phyloP scores from a whole-genome alignment of 2,329 filamentous ascomycete genomes.

The Fusarium chlamydosporum region DNA sequence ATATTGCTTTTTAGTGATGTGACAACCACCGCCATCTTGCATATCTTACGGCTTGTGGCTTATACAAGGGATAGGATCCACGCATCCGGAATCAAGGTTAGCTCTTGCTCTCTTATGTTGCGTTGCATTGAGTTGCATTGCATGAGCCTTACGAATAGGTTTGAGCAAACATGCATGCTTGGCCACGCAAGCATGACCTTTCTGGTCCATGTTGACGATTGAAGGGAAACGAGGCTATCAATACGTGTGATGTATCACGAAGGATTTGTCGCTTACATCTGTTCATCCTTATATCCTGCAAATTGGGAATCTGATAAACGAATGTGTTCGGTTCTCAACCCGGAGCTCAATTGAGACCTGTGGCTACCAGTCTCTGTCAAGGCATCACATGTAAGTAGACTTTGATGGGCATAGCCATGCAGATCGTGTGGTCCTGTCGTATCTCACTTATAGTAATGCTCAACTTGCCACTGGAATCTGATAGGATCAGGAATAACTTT shows the following conservation, averaged over 20 bases:
- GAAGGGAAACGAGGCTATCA: background rate
- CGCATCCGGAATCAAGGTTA: conserved; percentile 23
- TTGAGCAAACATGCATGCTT: conserved; percentile 29
- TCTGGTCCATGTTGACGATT: background rate
- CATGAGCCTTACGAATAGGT: background rate
- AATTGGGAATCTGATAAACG: background rate
- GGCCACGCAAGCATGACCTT: conserved; percentile 15
- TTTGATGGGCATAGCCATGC: too few relatives aligned
- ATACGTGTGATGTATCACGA: conserved; percentile 26
- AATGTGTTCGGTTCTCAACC: background rate
- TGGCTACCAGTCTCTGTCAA: too few relatives aligned
- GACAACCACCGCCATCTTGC: background rate
- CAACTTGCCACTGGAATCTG: too few relatives aligned
- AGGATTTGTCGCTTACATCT: conserved; percentile 11
- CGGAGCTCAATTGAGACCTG: too few relatives aligned
- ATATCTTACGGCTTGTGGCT: conserved; percentile 15
- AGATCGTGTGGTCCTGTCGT: too few relatives aligned
- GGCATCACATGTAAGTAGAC: too few relatives aligned
- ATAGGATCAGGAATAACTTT: too few relatives aligned
- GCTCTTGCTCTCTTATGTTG: background rate
- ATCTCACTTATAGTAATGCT: too few relatives aligned
- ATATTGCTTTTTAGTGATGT: conserved; percentile 5
- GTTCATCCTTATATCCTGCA: too few relatives aligned
- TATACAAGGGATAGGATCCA: conserved; percentile 17
- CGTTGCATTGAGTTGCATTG: background rate